Evolutionary conservation across 2,329 filamentous ascomycete species (phyloP), one percentile per base, ranked within the genome.

Genomic region (Xenoacremonium recifei): DNA sequence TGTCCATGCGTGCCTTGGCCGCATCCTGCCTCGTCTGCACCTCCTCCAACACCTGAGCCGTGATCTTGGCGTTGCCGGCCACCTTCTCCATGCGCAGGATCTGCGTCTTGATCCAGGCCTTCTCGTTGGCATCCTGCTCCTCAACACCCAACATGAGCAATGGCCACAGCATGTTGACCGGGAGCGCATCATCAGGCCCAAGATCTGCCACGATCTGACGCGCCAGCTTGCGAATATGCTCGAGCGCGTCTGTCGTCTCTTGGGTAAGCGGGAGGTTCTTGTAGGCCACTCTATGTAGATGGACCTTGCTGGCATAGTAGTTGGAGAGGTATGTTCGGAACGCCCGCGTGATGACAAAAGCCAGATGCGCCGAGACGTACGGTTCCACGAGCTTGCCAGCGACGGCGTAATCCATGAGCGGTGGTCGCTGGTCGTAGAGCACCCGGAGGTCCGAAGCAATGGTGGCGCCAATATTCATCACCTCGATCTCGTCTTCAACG

Each of bases 121-220:
- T 63, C 50, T 77, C 72, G 4, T 66, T 63, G 0, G 57, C 30
- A 35, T 73, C 69, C n/a, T 76, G 70, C 47, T 77, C 76, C 53
- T 81, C 77, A 7, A 69, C 71, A 0, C 76, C 76, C 47, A 75
- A 66, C 70, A 81, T 77, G 30, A 80, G 60, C 6, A 79, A 57
- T 2, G 76, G 76, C 78, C 76, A 80, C 5, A 80, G 63, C 64
- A 79, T 72, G 44, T 75, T 80, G 35, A 78, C 73, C 0, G 77
- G 76, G 2, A 79, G 60, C 7, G 71, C 64, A 23, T 73, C 69
- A 11, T 71, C 67, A 1, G 59, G 59, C 20, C 70, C 64, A 6
- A 67, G 52, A n/a, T 70, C 63, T 2, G 49, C 48, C 9, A 57
- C 57, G 40, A 79, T 72, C 25, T 73, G 62, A 25, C 67, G 65